phyloP scores from a whole-genome alignment of 106 monocot species.

The Dioscorea zingiberensis region DNA sequence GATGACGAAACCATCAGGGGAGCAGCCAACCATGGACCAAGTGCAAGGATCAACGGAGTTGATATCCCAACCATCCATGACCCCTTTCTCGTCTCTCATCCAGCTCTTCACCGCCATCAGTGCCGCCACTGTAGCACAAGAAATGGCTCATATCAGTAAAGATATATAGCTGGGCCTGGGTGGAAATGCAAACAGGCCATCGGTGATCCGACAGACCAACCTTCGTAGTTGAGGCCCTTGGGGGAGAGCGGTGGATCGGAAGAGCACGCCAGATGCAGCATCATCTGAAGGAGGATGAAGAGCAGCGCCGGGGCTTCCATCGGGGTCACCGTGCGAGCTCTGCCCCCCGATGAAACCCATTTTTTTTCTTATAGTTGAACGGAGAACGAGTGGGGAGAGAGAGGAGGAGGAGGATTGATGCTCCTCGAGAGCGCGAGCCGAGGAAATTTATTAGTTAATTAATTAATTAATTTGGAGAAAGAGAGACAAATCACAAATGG shows the following conservation, averaged over 20 bases:
- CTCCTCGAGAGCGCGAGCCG: no score
- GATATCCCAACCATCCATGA: slow-evolving; percentile 91
- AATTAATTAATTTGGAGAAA: no score
- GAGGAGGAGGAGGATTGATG: no score
- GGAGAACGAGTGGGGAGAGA: no score
- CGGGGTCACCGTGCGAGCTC: no score
- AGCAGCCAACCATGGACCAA: slow-evolving; percentile 96
- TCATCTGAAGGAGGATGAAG: neutral
- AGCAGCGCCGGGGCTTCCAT: no score
- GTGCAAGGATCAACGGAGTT: slow-evolving; percentile 97
- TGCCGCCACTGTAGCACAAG: slow-evolving; percentile 58
- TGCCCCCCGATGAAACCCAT: no score
- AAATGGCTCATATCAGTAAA: neutral
- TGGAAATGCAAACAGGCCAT: neutral
- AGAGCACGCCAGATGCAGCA: slow-evolving; percentile 14
- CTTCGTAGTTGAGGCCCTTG: slow-evolving; percentile 92
- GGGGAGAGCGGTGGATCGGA: slow-evolving; percentile 78
- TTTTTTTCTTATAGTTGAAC: no score
- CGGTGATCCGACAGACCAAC: slow-evolving; percentile 11
- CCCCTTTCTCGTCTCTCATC: slow-evolving; percentile 60
- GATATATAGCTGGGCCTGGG: no score
- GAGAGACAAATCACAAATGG: no score
- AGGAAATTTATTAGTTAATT: no score
- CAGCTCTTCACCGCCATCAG: slow-evolving; percentile 87
- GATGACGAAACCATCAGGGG: slow-evolving; percentile 72